Evolutionary conservation across 225 moss, liverwort and hornwort species (phyloP).

Genomic region (Climacium dendroides): DNA sequence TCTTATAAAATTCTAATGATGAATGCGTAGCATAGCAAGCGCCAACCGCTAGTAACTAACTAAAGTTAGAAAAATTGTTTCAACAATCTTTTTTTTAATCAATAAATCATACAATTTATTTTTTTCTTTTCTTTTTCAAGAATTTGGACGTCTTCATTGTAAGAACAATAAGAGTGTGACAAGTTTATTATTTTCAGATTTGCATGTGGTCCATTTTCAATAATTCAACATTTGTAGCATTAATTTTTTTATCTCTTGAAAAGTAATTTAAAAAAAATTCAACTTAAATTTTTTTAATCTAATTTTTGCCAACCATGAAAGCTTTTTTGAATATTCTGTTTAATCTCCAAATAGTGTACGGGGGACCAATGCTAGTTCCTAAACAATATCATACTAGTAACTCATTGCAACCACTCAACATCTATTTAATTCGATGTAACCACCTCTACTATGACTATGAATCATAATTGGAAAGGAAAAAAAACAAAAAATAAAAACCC

Average conservation of each 20-base stretch:
- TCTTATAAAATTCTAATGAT: too few species aligned
- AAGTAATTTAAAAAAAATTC: too few species aligned
- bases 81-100: neutral
- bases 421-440: too few species aligned
- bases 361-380: neutral
- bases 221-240: fast-evolving
- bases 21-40: too few species aligned
- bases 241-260: fast-evolving
- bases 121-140: neutral
- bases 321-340: too few species aligned
- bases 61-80: neutral
- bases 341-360: neutral
- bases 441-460: neutral
- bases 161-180: fast-evolving
- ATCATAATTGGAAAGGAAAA: neutral
- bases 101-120: neutral
- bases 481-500: fast-evolving
- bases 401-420: neutral
- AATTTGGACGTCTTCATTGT: neutral
- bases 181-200: neutral
- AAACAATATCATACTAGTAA: neutral
- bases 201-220: neutral
- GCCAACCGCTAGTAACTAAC: too few species aligned
- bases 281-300: too few species aligned
- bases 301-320: neutral